Evolutionary conservation across 257 asterid species (phyloP).

Genomic region (Handroanthus guayacan): DNA sequence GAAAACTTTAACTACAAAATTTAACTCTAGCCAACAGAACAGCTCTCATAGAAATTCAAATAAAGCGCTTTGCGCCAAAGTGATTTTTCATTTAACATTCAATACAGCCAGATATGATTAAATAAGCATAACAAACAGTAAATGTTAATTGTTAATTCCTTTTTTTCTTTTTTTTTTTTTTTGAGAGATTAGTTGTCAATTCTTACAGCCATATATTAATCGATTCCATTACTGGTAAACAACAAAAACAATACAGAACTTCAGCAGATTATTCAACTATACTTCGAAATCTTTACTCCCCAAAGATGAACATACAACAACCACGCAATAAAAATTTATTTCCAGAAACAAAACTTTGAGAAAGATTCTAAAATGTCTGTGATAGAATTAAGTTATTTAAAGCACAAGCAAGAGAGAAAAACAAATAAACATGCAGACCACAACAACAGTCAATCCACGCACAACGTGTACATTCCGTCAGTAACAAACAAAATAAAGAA

Average conservation of each 20-base stretch:
- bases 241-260: background rate
- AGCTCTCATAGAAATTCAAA: conserved; percentile 7
- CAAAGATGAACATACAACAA: conserved; percentile 23
- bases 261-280: background rate
- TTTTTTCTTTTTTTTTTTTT: no score
- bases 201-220: background rate
- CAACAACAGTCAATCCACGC: conserved; percentile 5
- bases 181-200: no score
- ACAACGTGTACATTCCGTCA: conserved; percentile 13
- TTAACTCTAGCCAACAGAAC: conserved; percentile 1
- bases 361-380: background rate
- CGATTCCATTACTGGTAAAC: background rate
- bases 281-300: background rate
- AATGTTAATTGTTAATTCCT: background rate
- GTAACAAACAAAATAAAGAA: background rate
- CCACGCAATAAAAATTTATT: conserved; percentile 3
- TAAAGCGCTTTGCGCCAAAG: background rate
- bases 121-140: background rate
- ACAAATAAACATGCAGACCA: background rate
- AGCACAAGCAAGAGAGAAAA: conserved; percentile 13
- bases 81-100: conserved; percentile 15
- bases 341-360: background rate
- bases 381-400: background rate
- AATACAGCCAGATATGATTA: conserved; percentile 5
- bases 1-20: background rate